A percentile compares a stretch with the other conserved stretches of the same genome.
These are phyloP conservation scores for Przewalskia tangutica DNA, from an alignment of 257 asterid species.

Conservation along the genomic window DNA sequence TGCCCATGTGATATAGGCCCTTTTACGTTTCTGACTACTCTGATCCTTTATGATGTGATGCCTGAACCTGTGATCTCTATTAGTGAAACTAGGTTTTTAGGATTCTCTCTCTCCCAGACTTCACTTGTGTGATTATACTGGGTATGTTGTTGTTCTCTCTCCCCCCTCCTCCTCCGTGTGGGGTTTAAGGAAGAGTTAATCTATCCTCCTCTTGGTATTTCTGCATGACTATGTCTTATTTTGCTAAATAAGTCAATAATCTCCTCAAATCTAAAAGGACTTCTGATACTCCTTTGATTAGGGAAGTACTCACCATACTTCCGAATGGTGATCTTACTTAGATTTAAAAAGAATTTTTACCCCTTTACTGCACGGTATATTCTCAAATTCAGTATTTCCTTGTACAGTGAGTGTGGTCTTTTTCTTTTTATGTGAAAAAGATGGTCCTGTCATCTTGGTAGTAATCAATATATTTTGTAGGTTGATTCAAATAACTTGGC, in stretches of 20 bases:
- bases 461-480: conserved; percentile 36
- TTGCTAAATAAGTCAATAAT: not conserved
- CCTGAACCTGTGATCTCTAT: not conserved
- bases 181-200: not conserved
- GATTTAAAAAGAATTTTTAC: not conserved
- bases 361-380: not conserved
- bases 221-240: not conserved
- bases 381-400: not conserved
- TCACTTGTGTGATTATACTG: no score
- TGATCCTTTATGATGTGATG: not conserved
- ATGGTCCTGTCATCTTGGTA: not conserved
- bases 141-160: not conserved
- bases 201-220: not conserved
- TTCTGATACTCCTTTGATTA: not conserved
- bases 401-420: not conserved
- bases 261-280: not conserved
- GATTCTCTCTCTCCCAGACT: not conserved
- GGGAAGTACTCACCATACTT: not conserved
- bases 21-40: not conserved
- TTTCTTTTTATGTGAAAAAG: not conserved
- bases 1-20: not conserved
- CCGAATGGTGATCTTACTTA: not conserved
- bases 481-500: conserved; percentile 92
- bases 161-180: not conserved
- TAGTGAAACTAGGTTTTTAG: not conserved